phyloP scores from a whole-genome alignment of 2,329 filamentous ascomycete genomes.

The Exophiala xenobiotica region DNA sequence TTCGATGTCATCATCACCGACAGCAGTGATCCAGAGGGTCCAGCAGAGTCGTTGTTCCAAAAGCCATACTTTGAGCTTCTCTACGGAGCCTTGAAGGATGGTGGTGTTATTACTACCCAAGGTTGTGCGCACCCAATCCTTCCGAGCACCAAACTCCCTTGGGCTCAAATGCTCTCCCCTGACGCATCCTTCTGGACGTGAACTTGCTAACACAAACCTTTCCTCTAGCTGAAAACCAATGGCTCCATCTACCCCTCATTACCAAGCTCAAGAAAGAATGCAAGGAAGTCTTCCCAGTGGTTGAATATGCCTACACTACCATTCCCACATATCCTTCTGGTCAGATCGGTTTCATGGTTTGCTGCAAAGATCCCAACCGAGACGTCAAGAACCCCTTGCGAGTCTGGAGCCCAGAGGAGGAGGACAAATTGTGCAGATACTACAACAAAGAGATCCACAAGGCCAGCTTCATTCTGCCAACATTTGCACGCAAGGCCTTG shows the following conservation, averaged over 20 bases:
- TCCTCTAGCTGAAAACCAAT: conserved; percentile 88
- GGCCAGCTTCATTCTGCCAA: conserved; percentile 89
- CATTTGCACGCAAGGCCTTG: conserved; percentile 78
- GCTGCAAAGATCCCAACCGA: conserved; percentile 85
- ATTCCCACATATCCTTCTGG: conserved; percentile 98
- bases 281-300: conserved; percentile 94
- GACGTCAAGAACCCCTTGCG: conserved; percentile 84
- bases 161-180: conserved; percentile 11
- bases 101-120: conserved; percentile 99
- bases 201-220: conserved; percentile 23
- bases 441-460: conserved; percentile 97
- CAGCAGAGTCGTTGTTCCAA: conserved; percentile 94
- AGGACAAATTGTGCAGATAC: conserved; percentile 90
- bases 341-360: conserved; percentile 99
- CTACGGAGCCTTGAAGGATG: conserved; percentile 82
- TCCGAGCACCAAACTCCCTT: conserved; percentile 14
- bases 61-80: conserved; percentile 98
- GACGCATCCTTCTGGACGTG: neutral
- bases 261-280: conserved; percentile 93
- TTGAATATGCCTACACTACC: conserved; percentile 96
- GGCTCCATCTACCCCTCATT: conserved; percentile 95
- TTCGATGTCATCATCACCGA: conserved; percentile 99
- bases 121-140: conserved; percentile 85
- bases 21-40: conserved; percentile 94
- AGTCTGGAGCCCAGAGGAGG: conserved; percentile 78